phyloP scores from a whole-genome alignment of 768 basidiomycete genomes.

The Mycena epipterygia region DNA sequence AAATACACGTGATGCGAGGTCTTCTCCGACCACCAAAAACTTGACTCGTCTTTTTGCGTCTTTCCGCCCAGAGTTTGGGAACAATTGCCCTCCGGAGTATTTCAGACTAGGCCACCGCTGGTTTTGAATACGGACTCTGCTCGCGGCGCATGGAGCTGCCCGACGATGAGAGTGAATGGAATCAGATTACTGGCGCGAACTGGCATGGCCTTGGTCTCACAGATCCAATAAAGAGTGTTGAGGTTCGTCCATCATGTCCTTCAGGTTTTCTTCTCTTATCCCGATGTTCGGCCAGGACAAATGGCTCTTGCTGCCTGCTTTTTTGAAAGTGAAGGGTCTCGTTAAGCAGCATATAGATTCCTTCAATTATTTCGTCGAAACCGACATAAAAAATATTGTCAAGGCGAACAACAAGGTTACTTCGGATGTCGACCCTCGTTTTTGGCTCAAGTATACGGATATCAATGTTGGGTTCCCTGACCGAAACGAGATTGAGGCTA shows the following conservation, averaged over 20 bases:
- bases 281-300: constrained; percentile 78
- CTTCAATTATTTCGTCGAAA: constrained; percentile 98
- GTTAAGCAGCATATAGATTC: constrained; percentile 99
- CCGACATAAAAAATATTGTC: constrained; percentile 97
- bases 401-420: constrained; percentile 94
- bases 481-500: constrained; percentile 84
- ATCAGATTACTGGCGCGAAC: constrained; percentile 63
- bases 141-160: constrained; percentile 29
- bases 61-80: neutral
- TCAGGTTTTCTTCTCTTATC: constrained; percentile 4
- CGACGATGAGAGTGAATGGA: constrained; percentile 67
- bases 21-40: neutral
- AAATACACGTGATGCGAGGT: neutral
- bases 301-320: constrained; percentile 97
- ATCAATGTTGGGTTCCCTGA: constrained; percentile 94
- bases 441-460: constrained; percentile 97
- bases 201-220: constrained; percentile 87
- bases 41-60: constrained; percentile 11
- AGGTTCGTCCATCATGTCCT: constrained; percentile 68
- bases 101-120: neutral
- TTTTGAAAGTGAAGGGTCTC: constrained; percentile 96
- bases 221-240: constrained; percentile 91
- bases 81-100: neutral
- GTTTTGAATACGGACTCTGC: neutral
- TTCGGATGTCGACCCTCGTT: constrained; percentile 96